A percentile compares a stretch with the other conserved stretches of the same genome.
These are phyloP conservation scores for Lophium mytilinum DNA, from an alignment of 495 filamentous ascomycete species.

Conservation along the genomic window DNA sequence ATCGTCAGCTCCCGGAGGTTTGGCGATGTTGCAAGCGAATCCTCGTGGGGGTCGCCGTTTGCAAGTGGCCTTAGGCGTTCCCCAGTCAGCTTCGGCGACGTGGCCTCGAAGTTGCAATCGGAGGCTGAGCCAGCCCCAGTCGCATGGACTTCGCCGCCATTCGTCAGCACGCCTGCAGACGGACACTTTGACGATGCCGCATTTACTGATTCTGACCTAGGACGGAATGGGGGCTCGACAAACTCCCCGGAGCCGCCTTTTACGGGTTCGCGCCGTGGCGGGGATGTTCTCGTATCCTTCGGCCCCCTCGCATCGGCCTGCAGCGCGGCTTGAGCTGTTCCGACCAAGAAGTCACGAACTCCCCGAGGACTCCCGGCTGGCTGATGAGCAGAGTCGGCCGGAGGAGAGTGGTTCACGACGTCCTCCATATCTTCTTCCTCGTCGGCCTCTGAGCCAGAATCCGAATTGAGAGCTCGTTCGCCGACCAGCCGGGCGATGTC, in stretches of 20 bases:
- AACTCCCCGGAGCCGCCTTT: not conserved
- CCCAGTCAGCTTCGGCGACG: slow-evolving; percentile 12
- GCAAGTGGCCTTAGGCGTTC: slow-evolving; percentile 10
- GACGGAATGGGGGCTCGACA: too few relatives aligned
- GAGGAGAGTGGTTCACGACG: slow-evolving; percentile 4
- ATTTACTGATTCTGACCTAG: not conserved
- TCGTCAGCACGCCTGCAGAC: slow-evolving; percentile 2
- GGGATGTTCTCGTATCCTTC: not conserved
- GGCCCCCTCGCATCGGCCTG: not conserved
- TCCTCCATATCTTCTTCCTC: slow-evolving; percentile 25
- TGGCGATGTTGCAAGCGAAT: slow-evolving; percentile 23
- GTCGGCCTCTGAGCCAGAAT: slow-evolving; percentile 21
- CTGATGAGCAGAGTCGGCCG: not conserved
- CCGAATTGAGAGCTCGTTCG: slow-evolving; percentile 23
- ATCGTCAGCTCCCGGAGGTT: slow-evolving; percentile 21
- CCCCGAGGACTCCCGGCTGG: not conserved
- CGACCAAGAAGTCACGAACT: slow-evolving; percentile 14
- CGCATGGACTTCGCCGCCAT: not conserved
- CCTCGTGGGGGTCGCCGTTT: slow-evolving; percentile 17
- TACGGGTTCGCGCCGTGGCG: slow-evolving; percentile 15
- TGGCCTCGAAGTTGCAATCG: slow-evolving; percentile 2
- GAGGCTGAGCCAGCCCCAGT: slow-evolving; percentile 11
- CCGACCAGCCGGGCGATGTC: slow-evolving; percentile 27
- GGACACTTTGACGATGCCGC: slow-evolving; percentile 5
- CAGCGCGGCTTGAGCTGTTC: slow-evolving; percentile 14